Evolutionary conservation across 225 moss, liverwort and hornwort species (phyloP).

Genomic region (Physcomitrium patens): DNA sequence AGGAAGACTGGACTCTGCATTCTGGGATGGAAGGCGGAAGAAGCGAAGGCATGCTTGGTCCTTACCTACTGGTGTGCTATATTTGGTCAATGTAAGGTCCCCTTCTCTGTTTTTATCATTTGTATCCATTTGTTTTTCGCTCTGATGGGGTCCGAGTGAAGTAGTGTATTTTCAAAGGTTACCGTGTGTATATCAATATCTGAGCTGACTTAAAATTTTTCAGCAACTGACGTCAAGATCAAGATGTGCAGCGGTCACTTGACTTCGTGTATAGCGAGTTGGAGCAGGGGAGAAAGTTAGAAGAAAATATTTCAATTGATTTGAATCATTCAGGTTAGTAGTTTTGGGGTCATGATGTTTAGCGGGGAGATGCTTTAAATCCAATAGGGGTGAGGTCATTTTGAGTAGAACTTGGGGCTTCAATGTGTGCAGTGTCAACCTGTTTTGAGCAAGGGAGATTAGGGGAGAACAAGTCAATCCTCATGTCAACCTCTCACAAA

Average conservation of each 20-base stretch:
- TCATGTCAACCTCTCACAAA: slow-evolving; percentile 73
- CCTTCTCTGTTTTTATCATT: not conserved
- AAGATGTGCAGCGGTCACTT: slow-evolving; percentile 39
- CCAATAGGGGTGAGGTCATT: not conserved
- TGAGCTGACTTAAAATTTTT: not conserved
- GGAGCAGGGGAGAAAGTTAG: slow-evolving; percentile 69
- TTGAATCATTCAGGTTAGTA: slow-evolving; percentile 66
- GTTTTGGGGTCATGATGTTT: not conserved
- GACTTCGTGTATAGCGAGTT: slow-evolving; percentile 48
- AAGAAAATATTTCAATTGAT: slow-evolving; percentile 62
- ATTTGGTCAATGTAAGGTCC: slow-evolving; percentile 44
- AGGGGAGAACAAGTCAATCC: slow-evolving; percentile 61
- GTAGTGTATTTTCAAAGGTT: too few relatives aligned
- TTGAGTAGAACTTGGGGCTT: slow-evolving; percentile 12
- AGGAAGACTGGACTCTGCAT: slow-evolving; percentile 44
- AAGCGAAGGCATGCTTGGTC: slow-evolving; percentile 31
- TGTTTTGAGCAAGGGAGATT: slow-evolving; percentile 79
- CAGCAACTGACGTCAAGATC: not conserved
- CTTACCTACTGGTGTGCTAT: slow-evolving; percentile 45
- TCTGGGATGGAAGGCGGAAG: slow-evolving; percentile 43
- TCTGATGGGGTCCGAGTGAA: not conserved
- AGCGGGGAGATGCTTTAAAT: too few relatives aligned
- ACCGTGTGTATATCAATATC: not conserved
- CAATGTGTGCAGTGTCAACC: slow-evolving; percentile 63
- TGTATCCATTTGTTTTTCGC: not conserved